A percentile compares a stretch with the other conserved stretches of the same genome.
Conservation (phyloP, 1,139 yeast genomes). For the Suhomyces maxii region DNA sequence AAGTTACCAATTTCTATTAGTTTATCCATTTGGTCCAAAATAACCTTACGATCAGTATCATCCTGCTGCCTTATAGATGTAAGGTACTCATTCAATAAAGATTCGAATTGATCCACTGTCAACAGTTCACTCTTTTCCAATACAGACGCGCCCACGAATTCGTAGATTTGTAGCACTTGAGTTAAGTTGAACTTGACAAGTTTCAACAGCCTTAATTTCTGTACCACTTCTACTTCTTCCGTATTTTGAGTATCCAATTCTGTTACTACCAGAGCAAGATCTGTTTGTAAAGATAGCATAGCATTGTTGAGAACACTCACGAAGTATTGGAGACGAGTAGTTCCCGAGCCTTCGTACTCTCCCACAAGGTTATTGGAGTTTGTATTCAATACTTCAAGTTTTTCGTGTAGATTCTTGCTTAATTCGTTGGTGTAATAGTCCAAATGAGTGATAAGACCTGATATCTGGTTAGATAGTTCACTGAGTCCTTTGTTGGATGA, state of each 20-base stretch:
- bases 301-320: slow-evolving; percentile 59
- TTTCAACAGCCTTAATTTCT: slow-evolving; percentile 45
- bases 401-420: slow-evolving; percentile 49
- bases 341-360: slow-evolving; percentile 11
- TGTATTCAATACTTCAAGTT: slow-evolving; percentile 43
- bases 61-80: slow-evolving; percentile 40
- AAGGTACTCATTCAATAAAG: slow-evolving; percentile 28
- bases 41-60: slow-evolving; percentile 21
- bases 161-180: slow-evolving; percentile 47
- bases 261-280: slow-evolving; percentile 32
- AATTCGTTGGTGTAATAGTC: slow-evolving; percentile 63
- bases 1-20: slow-evolving; percentile 51
- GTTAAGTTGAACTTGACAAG: slow-evolving; percentile 44
- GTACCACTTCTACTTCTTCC: slow-evolving; percentile 29
- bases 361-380: slow-evolving; percentile 12
- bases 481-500: slow-evolving; percentile 9
- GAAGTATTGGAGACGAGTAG: slow-evolving; percentile 62
- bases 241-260: slow-evolving; percentile 12
- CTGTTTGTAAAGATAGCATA: slow-evolving; percentile 53
- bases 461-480: slow-evolving; percentile 30
- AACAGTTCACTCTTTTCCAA: slow-evolving; percentile 1
- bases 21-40: slow-evolving; percentile 40
- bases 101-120: slow-evolving; percentile 12
- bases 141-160: slow-evolving; percentile 14
- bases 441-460: slow-evolving; percentile 52